Evolutionary conservation across 202 grass and related monocot species (phyloP), one percentile per base, ranked within the genome.

Genomic region (Hordeum pubiflorum): DNA sequence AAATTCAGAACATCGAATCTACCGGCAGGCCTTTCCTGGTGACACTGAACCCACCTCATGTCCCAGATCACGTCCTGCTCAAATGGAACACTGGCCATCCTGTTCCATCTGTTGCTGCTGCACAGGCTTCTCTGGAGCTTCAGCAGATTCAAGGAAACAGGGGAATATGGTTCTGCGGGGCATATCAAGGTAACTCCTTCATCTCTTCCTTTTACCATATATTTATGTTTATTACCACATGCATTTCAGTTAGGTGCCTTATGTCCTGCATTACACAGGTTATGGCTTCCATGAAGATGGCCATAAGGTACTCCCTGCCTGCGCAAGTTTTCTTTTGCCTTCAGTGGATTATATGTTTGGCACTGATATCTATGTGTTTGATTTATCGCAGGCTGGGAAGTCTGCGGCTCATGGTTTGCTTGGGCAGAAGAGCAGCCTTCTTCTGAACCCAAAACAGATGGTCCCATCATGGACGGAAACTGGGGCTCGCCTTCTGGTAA

Each of bases 281-380:
- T 97, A 94, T 78, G 94, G 94, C 1, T 94, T 97, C 60, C 94
- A 97, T 66, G 94, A 97, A 82, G 94, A 97, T 21, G 91, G 91
- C 9, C 63, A 90, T 1, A 93, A 93, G 91, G 94, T 88, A 80
- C 5, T 84, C 1, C 50, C 29, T 74, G 37, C 1, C 20, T 3
- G 0, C 3, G 15, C 1, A 44, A 69, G 1, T 0, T 46, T 12
- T 27, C 46, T 36, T 56, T 4, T 29, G 24, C 24, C 24, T 10
- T 55, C 27, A 5, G 31, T 6, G 29, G 52, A 73, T 32, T 29
- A 0, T 37, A 24, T 29, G 1, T 40, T 11, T 38, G 15, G 6
- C 70, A 39, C 39, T 17, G 5, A 59, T 66, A 66, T 38, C 0
- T 20, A 66, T 26, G 10, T 24, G 14, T 26, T 27, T 0, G 13